phyloP scores from a whole-genome alignment of 129 eudicot genomes.

The Erigeron canadensis region DNA sequence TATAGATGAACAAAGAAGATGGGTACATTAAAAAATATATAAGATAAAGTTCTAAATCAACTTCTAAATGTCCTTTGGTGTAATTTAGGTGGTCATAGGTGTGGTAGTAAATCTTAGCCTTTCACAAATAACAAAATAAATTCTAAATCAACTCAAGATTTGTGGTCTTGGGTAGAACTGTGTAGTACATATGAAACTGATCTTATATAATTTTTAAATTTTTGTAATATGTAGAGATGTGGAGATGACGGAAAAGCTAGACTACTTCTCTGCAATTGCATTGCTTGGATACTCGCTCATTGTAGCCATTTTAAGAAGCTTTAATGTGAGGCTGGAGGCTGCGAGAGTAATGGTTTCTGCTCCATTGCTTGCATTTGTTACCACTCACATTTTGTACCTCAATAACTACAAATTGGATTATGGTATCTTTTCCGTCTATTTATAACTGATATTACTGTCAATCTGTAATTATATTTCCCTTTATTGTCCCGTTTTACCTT shows the following conservation, averaged over 20 bases:
- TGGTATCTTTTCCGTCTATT: constrained; percentile 42
- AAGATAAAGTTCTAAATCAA: too few species aligned
- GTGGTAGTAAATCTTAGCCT: too few species aligned
- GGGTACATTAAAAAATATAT: too few species aligned
- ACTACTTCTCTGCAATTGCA: constrained; percentile 77
- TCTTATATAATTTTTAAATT: not conserved
- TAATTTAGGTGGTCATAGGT: too few species aligned
- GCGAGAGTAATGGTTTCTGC: constrained; percentile 95
- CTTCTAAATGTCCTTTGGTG: too few species aligned
- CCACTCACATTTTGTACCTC: constrained; percentile 84
- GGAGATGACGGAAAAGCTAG: constrained; percentile 73
- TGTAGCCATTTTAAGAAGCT: constrained; percentile 69
- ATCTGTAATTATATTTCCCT: not conserved
- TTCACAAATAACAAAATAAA: too few species aligned
- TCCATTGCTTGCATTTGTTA: constrained; percentile 70
- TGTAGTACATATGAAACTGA: not conserved
- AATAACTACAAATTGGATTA: constrained; percentile 78
- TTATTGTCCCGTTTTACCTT: not conserved
- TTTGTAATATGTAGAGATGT: constrained; percentile 58
- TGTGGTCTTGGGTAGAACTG: not conserved
- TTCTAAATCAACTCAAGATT: too few species aligned
- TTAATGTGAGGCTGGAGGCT: constrained; percentile 68
- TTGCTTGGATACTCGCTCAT: constrained; percentile 82
- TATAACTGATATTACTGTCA: not conserved
- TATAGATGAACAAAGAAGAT: too few species aligned